Percentiles rank a stretch among this genome's conserved stretches.
Evolutionary conservation across 2,329 filamentous ascomycete species (phyloP).

Genomic region (Aureobasidium melanogenum): DNA sequence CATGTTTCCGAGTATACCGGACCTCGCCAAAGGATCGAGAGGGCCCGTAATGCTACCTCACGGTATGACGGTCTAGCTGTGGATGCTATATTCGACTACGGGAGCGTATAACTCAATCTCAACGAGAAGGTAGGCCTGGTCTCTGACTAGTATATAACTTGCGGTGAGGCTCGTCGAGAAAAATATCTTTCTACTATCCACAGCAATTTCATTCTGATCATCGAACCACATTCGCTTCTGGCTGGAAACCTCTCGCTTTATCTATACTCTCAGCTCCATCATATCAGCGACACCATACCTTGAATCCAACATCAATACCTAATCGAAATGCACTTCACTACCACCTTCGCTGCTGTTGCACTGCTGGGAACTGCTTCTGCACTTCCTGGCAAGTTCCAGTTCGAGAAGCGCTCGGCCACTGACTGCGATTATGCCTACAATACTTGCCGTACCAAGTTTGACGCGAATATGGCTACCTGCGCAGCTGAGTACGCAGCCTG

Average conservation of each 20-base stretch:
- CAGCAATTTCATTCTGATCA: background rate
- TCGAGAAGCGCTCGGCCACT: background rate
- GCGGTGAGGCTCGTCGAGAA: background rate
- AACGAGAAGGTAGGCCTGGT: background rate
- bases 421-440: background rate
- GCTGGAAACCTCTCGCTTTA: background rate
- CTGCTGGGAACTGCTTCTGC: slow-evolving; percentile 10
- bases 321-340: slow-evolving; percentile 9
- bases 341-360: background rate
- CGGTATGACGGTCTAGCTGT: background rate
- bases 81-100: slow-evolving; percentile 1
- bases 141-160: slow-evolving; percentile 4
- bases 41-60: background rate
- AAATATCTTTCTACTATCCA: background rate
- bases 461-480: slow-evolving; percentile 12
- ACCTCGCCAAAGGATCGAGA: background rate
- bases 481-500: slow-evolving; percentile 12
- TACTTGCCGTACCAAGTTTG: background rate
- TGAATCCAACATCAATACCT: background rate
- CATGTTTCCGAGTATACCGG: background rate
- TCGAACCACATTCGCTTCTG: background rate
- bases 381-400: slow-evolving; percentile 4
- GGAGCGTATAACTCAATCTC: background rate
- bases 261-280: background rate
- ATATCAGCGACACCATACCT: background rate